Evolutionary conservation across 2,329 filamentous ascomycete genomes (phyloP).

Genomic region (Verticillium alfalfae): DNA sequence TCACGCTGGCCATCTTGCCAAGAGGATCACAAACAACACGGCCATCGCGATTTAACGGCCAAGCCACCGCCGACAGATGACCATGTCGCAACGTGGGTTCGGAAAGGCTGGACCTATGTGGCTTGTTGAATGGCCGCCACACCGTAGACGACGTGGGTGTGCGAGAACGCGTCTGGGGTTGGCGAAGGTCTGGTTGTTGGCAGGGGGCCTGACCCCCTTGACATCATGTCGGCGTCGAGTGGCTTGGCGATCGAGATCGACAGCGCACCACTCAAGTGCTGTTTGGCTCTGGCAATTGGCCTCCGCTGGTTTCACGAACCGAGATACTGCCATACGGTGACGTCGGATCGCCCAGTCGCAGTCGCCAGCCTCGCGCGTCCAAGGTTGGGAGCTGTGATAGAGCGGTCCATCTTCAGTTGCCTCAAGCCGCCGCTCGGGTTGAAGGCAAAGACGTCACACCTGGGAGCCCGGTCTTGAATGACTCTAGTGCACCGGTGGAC

Average conservation of each 20-base stretch:
- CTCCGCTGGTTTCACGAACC: too few relatives aligned
- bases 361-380: too few relatives aligned
- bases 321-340: not conserved
- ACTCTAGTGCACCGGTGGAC: too few relatives aligned
- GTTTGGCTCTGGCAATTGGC: not conserved
- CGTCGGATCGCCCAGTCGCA: not conserved
- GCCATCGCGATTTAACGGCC: not conserved
- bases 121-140: not conserved
- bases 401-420: too few relatives aligned
- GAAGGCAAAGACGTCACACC: too few relatives aligned
- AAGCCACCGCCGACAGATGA: not conserved
- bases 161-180: not conserved
- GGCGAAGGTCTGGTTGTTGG: not conserved
- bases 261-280: not conserved
- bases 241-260: not conserved
- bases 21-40: not conserved
- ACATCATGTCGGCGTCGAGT: not conserved
- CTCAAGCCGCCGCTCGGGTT: too few relatives aligned
- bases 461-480: too few relatives aligned
- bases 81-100: not conserved
- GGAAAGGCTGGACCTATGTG: not conserved
- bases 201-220: not conserved
- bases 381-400: too few relatives aligned
- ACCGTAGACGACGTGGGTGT: not conserved
- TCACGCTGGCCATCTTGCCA: too few relatives aligned